Evolutionary conservation across 2,329 filamentous ascomycete species (phyloP).

Genomic region (Ceratocystis albifundus): DNA sequence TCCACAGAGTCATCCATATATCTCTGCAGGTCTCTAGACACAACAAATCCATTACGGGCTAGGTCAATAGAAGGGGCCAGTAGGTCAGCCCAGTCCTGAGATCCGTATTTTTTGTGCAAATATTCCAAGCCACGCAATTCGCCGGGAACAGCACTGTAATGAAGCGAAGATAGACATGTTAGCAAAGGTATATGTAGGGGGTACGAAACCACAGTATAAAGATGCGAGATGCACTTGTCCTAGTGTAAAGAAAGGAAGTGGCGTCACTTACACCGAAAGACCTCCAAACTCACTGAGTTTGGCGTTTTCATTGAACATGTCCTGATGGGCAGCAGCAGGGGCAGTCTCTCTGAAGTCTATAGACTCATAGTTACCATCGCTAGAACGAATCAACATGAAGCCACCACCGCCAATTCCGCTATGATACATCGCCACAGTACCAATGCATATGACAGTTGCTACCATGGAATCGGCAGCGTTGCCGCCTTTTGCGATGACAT

Average conservation of each 20-base stretch:
- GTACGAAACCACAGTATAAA: too few relatives aligned
- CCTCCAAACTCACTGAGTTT: slow-evolving; percentile 55
- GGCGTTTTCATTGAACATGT: slow-evolving; percentile 68
- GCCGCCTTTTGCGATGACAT: slow-evolving; percentile 46
- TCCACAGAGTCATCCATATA: slow-evolving; percentile 50
- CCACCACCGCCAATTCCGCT: slow-evolving; percentile 66
- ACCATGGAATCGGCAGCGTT: slow-evolving; percentile 58
- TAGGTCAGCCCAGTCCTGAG: slow-evolving; percentile 53
- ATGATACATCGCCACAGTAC: slow-evolving; percentile 54
- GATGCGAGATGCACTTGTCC: too few relatives aligned
- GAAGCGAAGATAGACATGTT: not conserved
- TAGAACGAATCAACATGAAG: slow-evolving; percentile 59
- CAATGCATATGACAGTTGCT: slow-evolving; percentile 53
- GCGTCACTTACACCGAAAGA: slow-evolving; percentile 52
- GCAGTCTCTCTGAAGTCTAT: slow-evolving; percentile 81
- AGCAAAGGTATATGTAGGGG: not conserved
- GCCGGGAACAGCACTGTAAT: slow-evolving; percentile 50
- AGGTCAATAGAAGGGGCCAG: slow-evolving; percentile 59
- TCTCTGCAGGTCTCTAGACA: slow-evolving; percentile 57
- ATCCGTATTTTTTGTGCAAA: slow-evolving; percentile 51
- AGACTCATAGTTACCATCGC: slow-evolving; percentile 59
- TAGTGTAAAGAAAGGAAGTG: not conserved
- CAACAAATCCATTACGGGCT: slow-evolving; percentile 59
- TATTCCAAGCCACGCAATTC: slow-evolving; percentile 64
- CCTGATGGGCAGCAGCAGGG: slow-evolving; percentile 62